Base-by-base conservation (phyloP, 192 early-diverging fungal species). In the Gaertneriomyces sp. region DNA sequence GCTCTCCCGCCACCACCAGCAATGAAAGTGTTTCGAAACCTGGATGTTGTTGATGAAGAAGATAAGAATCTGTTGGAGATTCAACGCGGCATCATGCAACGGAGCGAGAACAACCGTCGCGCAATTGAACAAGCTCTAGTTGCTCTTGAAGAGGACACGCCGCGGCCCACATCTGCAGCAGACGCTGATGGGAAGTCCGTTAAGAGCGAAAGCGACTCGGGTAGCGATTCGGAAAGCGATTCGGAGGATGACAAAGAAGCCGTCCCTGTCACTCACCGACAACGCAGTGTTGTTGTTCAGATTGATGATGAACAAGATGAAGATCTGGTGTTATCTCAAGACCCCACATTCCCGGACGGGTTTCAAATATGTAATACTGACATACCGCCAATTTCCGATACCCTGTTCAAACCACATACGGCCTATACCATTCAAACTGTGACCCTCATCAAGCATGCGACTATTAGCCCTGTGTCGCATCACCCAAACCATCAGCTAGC, bases 221-320 rank as follows among this genome's bases (percentile, higher is more conserved):
- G 69, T n/a, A 73, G 67, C 25, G 71, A 63, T 17, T 71, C 73
- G 4, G 77, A 79, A 16, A 55, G 60, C 40, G 74, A 79, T 25
- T 75, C 77, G 9, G 80, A 78, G 56, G 61, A 68, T 41, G 73
- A 74, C 16, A 58, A 68, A 49, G 70, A 70, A 17, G 66, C 58
- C 17, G 17, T 38, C 12, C 54, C 20, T 14, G 12, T 16, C 12
- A 65, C 63, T 10, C 45, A 45, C 45, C 49, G 57, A 2, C 69
- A 77, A 44, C 63, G 69, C 11, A 63, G 56, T 49, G 82, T 87
- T 17, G 85, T 89, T 1, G 82, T 90, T 19, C 87, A 91, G 73
- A 88, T 91, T 62, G 90, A 91, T 60, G 90, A 91, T 59, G 90
- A 90, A 47, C 84, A 85, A 5, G 90, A 91, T 69, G 88, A 90